Base-by-base conservation (phyloP, 2,329 filamentous ascomycete genomes). In the Teratosphaeriaceae sp. region DNA sequence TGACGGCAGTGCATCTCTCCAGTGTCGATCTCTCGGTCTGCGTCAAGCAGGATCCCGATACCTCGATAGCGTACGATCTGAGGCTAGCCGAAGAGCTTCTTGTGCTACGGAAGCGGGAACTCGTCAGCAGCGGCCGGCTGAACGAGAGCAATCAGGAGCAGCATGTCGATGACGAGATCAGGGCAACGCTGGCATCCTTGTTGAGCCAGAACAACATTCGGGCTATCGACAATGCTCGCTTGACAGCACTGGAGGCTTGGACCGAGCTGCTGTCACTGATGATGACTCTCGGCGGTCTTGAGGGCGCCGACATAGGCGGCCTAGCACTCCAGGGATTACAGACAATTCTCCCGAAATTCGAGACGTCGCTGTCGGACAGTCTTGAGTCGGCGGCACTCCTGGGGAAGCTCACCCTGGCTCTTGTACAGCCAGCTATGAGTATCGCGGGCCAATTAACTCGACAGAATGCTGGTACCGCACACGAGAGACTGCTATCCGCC, bases 241-340 rank as follows among this genome's bases (percentile, higher is more conserved):
- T 84, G 19, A 75, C 79, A 35, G 82, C 90, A 1, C 73, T 97
- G 3, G 80, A 76, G 56, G 80, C 86, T 1, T 98, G 94, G 90
- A 79, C 84, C 1, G 87, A 89, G 55, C 74, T 97, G 22, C 68
- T 94, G 36, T 79, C 88, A 40, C 80, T 96, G 18, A 85, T 94
- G 67, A 75, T 95, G 16, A 84, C 88, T 54, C 82, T 79, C 44
- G 88, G 87, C 52, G 84, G 92, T 41, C 84, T 94, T 85, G 41
- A 78, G 78, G 1, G 78, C 77, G 22, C 83, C 5, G 79, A 84
- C 0, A 89, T 96, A 60, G 81, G 94, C 43, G 79, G 83, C 0
- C 89, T 97, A 60, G 82, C 95, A 43, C 68, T 97, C 9, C 88
- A 94, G 60, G 82, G 85, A 0, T 72, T 98, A 4, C 89, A 97